phyloP scores from a whole-genome alignment of 306 rosid species.

The Mucuna pruriens region DNA sequence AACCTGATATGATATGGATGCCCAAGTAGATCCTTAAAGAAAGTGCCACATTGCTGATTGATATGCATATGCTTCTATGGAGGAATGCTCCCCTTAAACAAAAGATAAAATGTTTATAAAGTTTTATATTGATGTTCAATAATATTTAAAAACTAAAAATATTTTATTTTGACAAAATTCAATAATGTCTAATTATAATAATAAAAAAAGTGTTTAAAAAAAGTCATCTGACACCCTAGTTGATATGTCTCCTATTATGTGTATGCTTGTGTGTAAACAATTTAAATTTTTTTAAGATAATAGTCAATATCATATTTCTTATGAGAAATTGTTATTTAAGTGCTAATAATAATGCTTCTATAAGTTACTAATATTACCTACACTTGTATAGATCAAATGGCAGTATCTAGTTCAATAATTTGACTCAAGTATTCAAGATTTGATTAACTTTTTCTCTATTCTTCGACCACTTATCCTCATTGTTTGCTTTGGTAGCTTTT shows the following conservation, averaged over 20 bases:
- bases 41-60: constrained; percentile 12
- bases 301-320: background rate
- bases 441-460: constrained; percentile 13
- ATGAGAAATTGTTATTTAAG: background rate
- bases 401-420: constrained; percentile 3
- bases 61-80: background rate
- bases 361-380: background rate
- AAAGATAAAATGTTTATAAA: background rate
- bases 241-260: background rate
- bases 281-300: no score
- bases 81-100: background rate
- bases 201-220: background rate
- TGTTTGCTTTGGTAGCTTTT: constrained; percentile 26
- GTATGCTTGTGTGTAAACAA: no score
- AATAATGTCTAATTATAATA: no score
- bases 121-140: background rate
- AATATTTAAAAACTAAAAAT: no score
- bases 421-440: background rate
- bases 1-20: background rate
- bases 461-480: constrained; percentile 25
- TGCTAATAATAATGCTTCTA: background rate
- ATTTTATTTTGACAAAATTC: no score
- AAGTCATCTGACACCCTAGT: background rate
- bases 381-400: background rate
- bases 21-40: constrained; percentile 3